Conservation (phyloP, 2,329 filamentous ascomycete species). For the Akanthomyces dipterigenus region DNA sequence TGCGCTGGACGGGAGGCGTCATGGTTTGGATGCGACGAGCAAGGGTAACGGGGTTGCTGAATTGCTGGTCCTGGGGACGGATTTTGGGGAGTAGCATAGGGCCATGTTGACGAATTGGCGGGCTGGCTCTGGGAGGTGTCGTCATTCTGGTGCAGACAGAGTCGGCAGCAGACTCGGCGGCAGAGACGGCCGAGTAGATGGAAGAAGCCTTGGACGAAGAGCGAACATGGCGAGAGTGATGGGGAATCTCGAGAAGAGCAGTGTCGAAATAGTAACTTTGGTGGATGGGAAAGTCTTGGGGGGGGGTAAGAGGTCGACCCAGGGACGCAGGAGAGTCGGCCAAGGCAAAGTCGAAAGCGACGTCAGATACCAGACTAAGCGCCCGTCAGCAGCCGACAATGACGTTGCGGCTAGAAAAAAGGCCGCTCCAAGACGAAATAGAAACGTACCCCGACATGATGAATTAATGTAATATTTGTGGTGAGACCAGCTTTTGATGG, state of each 20-base stretch:
- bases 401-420: neutral
- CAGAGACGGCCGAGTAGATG: constrained; percentile 55
- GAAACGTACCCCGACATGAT: constrained; percentile 31
- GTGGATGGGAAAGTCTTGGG: constrained; percentile 15
- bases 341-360: constrained; percentile 56
- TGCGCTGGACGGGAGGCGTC: constrained; percentile 9
- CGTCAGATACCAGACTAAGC: constrained; percentile 53
- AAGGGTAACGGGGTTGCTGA: constrained; percentile 44
- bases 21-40: constrained; percentile 28
- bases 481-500: constrained; percentile 18
- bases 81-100: constrained; percentile 80
- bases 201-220: constrained; percentile 63
- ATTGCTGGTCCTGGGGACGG: constrained; percentile 72
- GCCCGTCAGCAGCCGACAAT: constrained; percentile 17
- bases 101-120: constrained; percentile 71
- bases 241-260: constrained; percentile 48
- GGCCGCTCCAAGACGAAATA: neutral
- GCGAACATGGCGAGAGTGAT: constrained; percentile 50
- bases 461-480: neutral
- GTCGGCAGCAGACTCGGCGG: constrained; percentile 47
- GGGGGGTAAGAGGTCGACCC: constrained; percentile 25
- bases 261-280: constrained; percentile 45
- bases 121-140: constrained; percentile 57
- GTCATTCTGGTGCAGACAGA: constrained; percentile 62
- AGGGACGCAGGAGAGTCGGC: constrained; percentile 28